Conservation (phyloP, 495 filamentous ascomycete species). For the Aspergillus baeticus region DNA sequence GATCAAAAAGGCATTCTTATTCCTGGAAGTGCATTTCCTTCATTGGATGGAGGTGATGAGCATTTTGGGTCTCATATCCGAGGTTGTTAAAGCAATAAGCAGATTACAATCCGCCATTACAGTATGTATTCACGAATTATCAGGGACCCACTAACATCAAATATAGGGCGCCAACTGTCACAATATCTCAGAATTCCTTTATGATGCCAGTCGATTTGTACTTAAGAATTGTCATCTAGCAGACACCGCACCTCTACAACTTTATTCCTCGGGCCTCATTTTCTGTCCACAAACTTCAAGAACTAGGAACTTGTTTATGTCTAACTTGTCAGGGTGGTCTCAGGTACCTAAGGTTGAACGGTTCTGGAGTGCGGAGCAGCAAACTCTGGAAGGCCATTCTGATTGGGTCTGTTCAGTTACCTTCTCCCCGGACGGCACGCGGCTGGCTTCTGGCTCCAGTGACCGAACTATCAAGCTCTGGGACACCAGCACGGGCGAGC, state of each 20-base stretch:
- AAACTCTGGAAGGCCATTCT: not conserved
- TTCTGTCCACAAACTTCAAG: slow-evolving; percentile 33
- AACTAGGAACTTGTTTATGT: slow-evolving; percentile 15
- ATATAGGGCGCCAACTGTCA: slow-evolving; percentile 16
- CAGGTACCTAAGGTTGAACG: not conserved
- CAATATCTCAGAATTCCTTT: not conserved
- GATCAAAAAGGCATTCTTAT: slow-evolving; percentile 26
- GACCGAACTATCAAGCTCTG: slow-evolving; percentile 19
- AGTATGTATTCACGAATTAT: not conserved
- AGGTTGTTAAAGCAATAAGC: slow-evolving; percentile 9
- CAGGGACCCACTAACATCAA: slow-evolving; percentile 7
- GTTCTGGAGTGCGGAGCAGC: not conserved
- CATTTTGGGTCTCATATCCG: slow-evolving; percentile 31
- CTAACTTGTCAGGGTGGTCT: not conserved
- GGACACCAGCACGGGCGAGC: not conserved
- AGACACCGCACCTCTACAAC: slow-evolving; percentile 26
- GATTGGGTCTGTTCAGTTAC: not conserved
- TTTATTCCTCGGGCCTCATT: slow-evolving; percentile 28
- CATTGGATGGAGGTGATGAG: slow-evolving; percentile 45
- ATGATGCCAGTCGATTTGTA: not conserved
- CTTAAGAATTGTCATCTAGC: slow-evolving; percentile 26
- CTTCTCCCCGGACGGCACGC: slow-evolving; percentile 15
- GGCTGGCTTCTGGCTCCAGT: not conserved
- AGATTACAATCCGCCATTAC: not conserved
- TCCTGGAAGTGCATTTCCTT: slow-evolving; percentile 44